Percentiles rank a stretch among this genome's conserved stretches.
These are phyloP conservation scores for Xylaria scruposa DNA, from an alignment of 495 filamentous ascomycete genomes.

Conservation along the genomic window DNA sequence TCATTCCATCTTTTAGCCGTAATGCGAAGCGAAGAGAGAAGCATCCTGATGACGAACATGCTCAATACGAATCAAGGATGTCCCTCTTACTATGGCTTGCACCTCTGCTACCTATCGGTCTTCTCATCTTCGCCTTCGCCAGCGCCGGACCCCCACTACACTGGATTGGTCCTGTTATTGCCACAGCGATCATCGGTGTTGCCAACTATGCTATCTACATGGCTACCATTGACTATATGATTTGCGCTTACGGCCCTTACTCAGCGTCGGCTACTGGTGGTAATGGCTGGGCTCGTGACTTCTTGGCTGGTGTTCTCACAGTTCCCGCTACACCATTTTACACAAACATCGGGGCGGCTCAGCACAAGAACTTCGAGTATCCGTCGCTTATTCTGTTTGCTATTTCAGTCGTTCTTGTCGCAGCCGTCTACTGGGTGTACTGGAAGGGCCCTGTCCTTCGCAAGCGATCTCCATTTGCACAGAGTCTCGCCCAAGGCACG, in stretches of 20 bases:
- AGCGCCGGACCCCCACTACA: slow-evolving; percentile 66
- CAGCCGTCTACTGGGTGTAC: slow-evolving; percentile 81
- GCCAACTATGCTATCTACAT: slow-evolving; percentile 78
- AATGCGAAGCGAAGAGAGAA: slow-evolving; percentile 60
- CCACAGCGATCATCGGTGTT: slow-evolving; percentile 67
- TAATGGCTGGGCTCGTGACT: slow-evolving; percentile 75
- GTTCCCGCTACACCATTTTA: slow-evolving; percentile 78
- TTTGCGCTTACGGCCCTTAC: slow-evolving; percentile 78
- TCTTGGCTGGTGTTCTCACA: slow-evolving; percentile 83
- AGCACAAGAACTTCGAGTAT: slow-evolving; percentile 64
- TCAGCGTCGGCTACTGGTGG: slow-evolving; percentile 80
- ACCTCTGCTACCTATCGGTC: slow-evolving; percentile 70
- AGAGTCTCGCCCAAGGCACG: slow-evolving; percentile 66
- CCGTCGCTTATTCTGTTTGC: slow-evolving; percentile 77
- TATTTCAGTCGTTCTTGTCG: slow-evolving; percentile 72
- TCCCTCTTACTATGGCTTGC: slow-evolving; percentile 70
- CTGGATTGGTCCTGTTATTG: slow-evolving; percentile 69
- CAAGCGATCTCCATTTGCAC: slow-evolving; percentile 77
- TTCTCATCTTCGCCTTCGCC: slow-evolving; percentile 76
- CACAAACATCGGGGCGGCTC: slow-evolving; percentile 61
- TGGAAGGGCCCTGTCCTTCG: slow-evolving; percentile 75
- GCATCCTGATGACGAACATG: slow-evolving; percentile 64
- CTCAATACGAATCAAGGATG: slow-evolving; percentile 65
- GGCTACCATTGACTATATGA: slow-evolving; percentile 88
- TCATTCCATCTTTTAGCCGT: slow-evolving; percentile 67